A percentile compares a stretch with the other conserved stretches of the same genome.
phyloP scores from a whole-genome alignment of 805 yeast species.

The Phaffomyces thermotolerans region DNA sequence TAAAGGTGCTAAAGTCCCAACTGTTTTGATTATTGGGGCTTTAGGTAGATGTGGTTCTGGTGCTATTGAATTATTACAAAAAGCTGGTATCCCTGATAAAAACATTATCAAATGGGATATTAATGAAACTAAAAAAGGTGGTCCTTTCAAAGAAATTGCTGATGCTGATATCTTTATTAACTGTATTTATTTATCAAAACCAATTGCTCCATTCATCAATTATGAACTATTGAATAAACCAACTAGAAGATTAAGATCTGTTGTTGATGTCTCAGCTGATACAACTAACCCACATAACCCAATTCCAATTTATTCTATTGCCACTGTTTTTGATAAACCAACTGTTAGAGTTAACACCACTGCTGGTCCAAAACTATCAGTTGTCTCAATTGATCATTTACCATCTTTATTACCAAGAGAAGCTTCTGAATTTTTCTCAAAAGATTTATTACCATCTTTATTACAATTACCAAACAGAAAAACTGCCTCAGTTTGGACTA shows the following conservation, averaged over 20 bases:
- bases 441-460: slow-evolving; percentile 83
- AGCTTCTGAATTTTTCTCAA: slow-evolving; percentile 86
- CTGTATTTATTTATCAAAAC: slow-evolving; percentile 90
- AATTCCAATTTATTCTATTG: slow-evolving; percentile 83
- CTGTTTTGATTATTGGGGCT: slow-evolving; percentile 88
- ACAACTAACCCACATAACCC: slow-evolving; percentile 99
- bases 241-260: slow-evolving; percentile 76
- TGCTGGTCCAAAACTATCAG: slow-evolving; percentile 80
- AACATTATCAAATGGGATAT: slow-evolving; percentile 93
- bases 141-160: slow-evolving; percentile 92
- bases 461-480: slow-evolving; percentile 77
- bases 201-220: slow-evolving; percentile 88
- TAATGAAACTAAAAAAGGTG: slow-evolving; percentile 93
- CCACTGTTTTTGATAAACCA: slow-evolving; percentile 87
- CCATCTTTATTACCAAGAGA: slow-evolving; percentile 96
- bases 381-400: slow-evolving; percentile 91
- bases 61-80: slow-evolving; percentile 76
- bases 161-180: slow-evolving; percentile 84
- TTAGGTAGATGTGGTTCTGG: slow-evolving; percentile 99
- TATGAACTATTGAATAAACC: slow-evolving; percentile 54
- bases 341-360: slow-evolving; percentile 78
- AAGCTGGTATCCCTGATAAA: slow-evolving; percentile 81
- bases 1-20: slow-evolving; percentile 64
- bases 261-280: slow-evolving; percentile 97
- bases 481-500: slow-evolving; percentile 84